These are phyloP conservation scores for Hymenoscyphus salicellus DNA, from an alignment of 2,329 filamentous ascomycete genomes.

Conservation along the genomic window DNA sequence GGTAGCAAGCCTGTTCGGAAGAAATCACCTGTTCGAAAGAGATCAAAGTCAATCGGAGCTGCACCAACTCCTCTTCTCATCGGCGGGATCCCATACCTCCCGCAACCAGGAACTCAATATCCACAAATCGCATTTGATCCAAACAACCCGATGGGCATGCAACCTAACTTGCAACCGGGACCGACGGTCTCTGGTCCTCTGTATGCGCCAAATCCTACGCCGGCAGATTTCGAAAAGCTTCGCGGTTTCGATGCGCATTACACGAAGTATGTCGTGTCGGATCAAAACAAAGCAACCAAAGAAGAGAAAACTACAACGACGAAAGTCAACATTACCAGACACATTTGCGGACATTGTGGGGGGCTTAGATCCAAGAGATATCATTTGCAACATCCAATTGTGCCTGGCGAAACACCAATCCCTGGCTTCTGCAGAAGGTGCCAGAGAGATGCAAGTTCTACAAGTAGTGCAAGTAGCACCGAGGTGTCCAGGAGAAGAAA, in stretches of 20 bases:
- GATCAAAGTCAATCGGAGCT: conserved; percentile 18
- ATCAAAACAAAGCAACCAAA: neutral
- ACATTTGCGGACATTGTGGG: conserved; percentile 45
- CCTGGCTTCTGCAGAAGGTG: conserved; percentile 40
- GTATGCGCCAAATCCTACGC: conserved; percentile 15
- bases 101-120: conserved; percentile 10
- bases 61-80: conserved; percentile 16
- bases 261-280: conserved; percentile 6
- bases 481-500: conserved; percentile 15
- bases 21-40: conserved; percentile 19
- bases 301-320: conserved; percentile 34
- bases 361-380: conserved; percentile 41
- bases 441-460: conserved; percentile 32
- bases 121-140: conserved; percentile 19
- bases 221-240: conserved; percentile 23
- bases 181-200: conserved; percentile 7
- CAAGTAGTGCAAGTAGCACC: conserved; percentile 11
- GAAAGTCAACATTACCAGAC: conserved; percentile 29
- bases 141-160: conserved; percentile 8
- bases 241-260: conserved; percentile 25
- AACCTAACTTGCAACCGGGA: conserved; percentile 4
- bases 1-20: conserved; percentile 17
- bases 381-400: conserved; percentile 38
- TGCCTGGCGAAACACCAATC: conserved; percentile 34
- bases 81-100: conserved; percentile 18